phyloP scores from a whole-genome alignment of 352 stramenopile genomes.

The Phytophthora agathidicida region DNA sequence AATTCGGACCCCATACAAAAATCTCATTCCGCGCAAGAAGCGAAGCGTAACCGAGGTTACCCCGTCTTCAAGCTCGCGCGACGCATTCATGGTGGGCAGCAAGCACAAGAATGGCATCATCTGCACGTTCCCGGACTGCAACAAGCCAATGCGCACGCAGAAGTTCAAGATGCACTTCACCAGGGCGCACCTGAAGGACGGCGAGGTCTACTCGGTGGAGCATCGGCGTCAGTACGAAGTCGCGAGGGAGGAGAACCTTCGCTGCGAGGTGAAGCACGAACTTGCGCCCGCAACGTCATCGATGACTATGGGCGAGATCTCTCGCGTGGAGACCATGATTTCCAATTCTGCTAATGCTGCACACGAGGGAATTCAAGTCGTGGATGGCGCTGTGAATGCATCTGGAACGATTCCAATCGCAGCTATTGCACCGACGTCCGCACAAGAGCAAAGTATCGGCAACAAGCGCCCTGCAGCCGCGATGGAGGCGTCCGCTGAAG shows the following conservation, averaged over 20 bases:
- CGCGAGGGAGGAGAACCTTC: conserved; percentile 58
- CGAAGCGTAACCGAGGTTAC: conserved; percentile 22
- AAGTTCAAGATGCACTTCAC: conserved; percentile 90
- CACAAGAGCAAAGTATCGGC: conserved; percentile 13
- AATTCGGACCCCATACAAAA: conserved; percentile 5
- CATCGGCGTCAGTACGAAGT: conserved; percentile 82
- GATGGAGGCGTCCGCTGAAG: conserved; percentile 26
- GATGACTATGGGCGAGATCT: conserved; percentile 4
- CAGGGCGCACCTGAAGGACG: conserved; percentile 74
- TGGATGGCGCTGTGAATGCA: not conserved
- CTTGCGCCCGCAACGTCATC: not conserved
- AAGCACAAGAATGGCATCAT: conserved; percentile 92
- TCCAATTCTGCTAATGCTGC: conserved; percentile 1
- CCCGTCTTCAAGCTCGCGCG: conserved; percentile 5
- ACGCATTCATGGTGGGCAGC: conserved; percentile 68
- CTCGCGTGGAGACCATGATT: not conserved
- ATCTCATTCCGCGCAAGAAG: too few species aligned
- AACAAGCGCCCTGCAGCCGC: conserved; percentile 37
- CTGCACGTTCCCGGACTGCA: conserved; percentile 80
- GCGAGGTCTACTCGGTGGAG: conserved; percentile 79
- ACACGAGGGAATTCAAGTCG: conserved; percentile 9
- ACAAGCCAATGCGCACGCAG: conserved; percentile 87
- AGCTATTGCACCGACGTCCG: not conserved
- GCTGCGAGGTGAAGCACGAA: conserved; percentile 15
- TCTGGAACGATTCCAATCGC: not conserved